Percentiles rank a stretch among this genome's conserved stretches.
phyloP scores from a whole-genome alignment of 495 filamentous ascomycete species.

The Cercophora newfieldiana region DNA sequence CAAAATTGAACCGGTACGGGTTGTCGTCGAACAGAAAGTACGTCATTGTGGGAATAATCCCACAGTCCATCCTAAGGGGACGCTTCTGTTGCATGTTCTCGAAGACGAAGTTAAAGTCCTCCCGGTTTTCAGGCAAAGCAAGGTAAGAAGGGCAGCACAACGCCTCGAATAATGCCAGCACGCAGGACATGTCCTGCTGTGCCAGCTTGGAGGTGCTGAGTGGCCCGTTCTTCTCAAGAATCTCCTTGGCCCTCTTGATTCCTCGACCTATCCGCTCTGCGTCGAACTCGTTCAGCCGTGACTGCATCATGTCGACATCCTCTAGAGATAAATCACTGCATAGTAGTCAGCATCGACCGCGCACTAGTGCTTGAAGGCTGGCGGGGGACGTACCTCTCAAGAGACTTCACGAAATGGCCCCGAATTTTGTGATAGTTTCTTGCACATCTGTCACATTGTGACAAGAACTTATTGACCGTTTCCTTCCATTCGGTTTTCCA shows the following conservation, averaged over 20 bases:
- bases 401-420: constrained; percentile 22
- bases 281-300: constrained; percentile 47
- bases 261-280: constrained; percentile 38
- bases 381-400: constrained; percentile 45
- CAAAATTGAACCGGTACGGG: constrained; percentile 62
- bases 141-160: constrained; percentile 54
- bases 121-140: constrained; percentile 37
- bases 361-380: not conserved
- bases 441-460: constrained; percentile 76
- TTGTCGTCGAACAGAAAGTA: constrained; percentile 75
- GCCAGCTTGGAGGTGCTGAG: constrained; percentile 32
- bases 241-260: constrained; percentile 37
- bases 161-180: constrained; percentile 54
- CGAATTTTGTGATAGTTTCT: constrained; percentile 72
- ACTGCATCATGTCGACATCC: constrained; percentile 38
- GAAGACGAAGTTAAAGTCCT: constrained; percentile 75
- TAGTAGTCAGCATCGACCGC: constrained; percentile 34
- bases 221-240: constrained; percentile 40
- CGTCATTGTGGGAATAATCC: constrained; percentile 75
- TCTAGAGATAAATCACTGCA: constrained; percentile 35
- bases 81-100: constrained; percentile 70
- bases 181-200: constrained; percentile 35
- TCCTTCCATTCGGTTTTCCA: constrained; percentile 61
- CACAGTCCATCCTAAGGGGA: constrained; percentile 63
- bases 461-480: constrained; percentile 49